A percentile compares a stretch with the other conserved stretches of the same genome.
Conservation (phyloP, 1,139 yeast species). For the Debaryomyces sp. region DNA sequence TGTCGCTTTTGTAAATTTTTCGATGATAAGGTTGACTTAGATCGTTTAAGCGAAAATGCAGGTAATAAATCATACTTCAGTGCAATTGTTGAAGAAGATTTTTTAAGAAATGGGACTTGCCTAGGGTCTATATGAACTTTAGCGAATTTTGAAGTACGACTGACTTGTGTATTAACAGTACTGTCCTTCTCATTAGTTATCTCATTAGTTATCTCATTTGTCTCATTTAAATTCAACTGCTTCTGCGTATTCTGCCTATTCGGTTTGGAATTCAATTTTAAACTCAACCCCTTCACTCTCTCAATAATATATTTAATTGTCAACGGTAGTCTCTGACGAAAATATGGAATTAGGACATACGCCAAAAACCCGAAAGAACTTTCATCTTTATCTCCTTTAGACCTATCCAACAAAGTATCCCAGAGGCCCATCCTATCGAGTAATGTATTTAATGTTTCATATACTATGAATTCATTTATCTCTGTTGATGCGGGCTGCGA, state of each 20-base stretch:
- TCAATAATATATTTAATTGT: constrained; percentile 50
- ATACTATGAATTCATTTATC: constrained; percentile 20
- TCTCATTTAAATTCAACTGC: neutral
- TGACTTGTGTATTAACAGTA: neutral
- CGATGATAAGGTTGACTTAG: constrained; percentile 47
- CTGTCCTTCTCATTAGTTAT: neutral
- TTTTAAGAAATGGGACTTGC: constrained; percentile 20
- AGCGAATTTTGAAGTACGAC: constrained; percentile 18
- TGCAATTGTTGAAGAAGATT: neutral
- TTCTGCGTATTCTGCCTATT: neutral
- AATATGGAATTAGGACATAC: constrained; percentile 58
- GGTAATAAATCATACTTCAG: constrained; percentile 21
- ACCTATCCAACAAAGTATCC: constrained; percentile 49
- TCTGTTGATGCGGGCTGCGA: neutral
- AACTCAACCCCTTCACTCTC: constrained; percentile 51
- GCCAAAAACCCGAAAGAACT: constrained; percentile 54
- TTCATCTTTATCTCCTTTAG: constrained; percentile 29
- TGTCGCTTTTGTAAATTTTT: constrained; percentile 47
- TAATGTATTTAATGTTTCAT: constrained; percentile 39
- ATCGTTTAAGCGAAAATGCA: constrained; percentile 38
- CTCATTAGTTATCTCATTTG: neutral
- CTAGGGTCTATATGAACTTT: constrained; percentile 20
- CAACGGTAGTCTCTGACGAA: constrained; percentile 49
- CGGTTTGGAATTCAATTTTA: constrained; percentile 25
- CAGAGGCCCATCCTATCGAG: constrained; percentile 58